A percentile compares a stretch with the other conserved stretches of the same genome.
Evolutionary conservation across 2,329 filamentous ascomycete species (phyloP).

Genomic region (Aspergillus hortae): DNA sequence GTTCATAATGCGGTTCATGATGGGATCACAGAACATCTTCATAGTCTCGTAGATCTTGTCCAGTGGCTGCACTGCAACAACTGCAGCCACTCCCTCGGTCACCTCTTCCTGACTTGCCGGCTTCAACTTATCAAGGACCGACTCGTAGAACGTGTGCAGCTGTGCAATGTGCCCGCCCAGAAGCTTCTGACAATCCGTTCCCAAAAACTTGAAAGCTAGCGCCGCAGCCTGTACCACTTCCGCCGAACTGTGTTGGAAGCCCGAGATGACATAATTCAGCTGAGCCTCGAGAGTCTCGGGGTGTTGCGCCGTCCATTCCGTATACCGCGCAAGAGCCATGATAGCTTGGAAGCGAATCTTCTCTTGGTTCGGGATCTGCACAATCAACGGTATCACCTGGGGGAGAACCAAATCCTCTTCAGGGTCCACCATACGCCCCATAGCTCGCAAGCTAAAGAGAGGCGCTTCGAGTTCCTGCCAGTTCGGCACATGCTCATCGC

Average conservation of each 20-base stretch:
- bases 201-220: slow-evolving; percentile 94
- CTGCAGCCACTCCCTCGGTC: slow-evolving; percentile 89
- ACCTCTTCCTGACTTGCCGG: slow-evolving; percentile 89
- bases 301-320: slow-evolving; percentile 94
- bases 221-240: slow-evolving; percentile 91
- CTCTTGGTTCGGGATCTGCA: slow-evolving; percentile 91
- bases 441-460: slow-evolving; percentile 89
- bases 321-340: slow-evolving; percentile 95
- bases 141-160: slow-evolving; percentile 88
- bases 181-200: slow-evolving; percentile 85
- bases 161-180: slow-evolving; percentile 79
- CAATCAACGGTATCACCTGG: slow-evolving; percentile 86
- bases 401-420: slow-evolving; percentile 85
- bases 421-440: slow-evolving; percentile 92
- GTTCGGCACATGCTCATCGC: slow-evolving; percentile 72
- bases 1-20: slow-evolving; percentile 78
- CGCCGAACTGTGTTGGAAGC: slow-evolving; percentile 81
- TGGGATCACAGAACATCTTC: slow-evolving; percentile 89
- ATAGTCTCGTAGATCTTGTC: slow-evolving; percentile 78
- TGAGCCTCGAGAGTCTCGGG: slow-evolving; percentile 89
- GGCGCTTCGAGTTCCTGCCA: slow-evolving; percentile 97
- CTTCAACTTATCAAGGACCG: slow-evolving; percentile 81
- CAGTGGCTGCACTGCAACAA: slow-evolving; percentile 80
- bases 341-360: slow-evolving; percentile 98
- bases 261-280: slow-evolving; percentile 91